phyloP scores from a whole-genome alignment of 768 basidiomycete genomes.

The Amanita polypyramis region DNA sequence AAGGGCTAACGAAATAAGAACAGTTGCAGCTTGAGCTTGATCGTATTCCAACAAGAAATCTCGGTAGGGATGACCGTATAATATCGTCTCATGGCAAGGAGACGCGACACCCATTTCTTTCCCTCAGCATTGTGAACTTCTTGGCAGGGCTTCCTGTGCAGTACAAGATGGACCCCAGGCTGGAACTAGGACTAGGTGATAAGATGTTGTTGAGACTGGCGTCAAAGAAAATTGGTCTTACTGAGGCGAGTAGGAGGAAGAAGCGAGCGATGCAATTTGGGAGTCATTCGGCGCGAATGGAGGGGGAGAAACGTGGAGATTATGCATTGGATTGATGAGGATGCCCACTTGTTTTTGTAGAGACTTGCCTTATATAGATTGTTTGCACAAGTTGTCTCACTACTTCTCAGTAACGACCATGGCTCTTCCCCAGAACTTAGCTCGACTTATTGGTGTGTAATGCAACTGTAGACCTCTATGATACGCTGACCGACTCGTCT shows the following conservation, averaged over 20 bases:
- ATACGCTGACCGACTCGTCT: not conserved
- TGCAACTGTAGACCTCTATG: not conserved
- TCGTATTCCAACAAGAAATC: slow-evolving; percentile 79
- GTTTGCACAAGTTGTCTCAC: slow-evolving; percentile 8
- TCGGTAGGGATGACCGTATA: slow-evolving; percentile 91
- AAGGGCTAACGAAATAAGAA: slow-evolving; percentile 1
- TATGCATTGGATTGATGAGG: slow-evolving; percentile 18
- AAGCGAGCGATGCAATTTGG: slow-evolving; percentile 99
- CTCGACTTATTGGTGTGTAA: slow-evolving; percentile 36
- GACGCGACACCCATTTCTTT: slow-evolving; percentile 84
- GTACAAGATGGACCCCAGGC: slow-evolving; percentile 68
- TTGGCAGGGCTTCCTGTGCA: slow-evolving; percentile 73
- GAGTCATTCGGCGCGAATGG: slow-evolving; percentile 78
- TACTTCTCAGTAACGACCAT: slow-evolving; percentile 18
- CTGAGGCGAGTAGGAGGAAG: slow-evolving; percentile 63
- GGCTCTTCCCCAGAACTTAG: slow-evolving; percentile 34
- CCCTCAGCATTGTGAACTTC: slow-evolving; percentile 67
- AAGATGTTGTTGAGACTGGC: slow-evolving; percentile 77
- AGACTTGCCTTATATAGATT: not conserved
- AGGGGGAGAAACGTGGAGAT: slow-evolving; percentile 52
- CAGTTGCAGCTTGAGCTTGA: slow-evolving; percentile 86
- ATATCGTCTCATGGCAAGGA: slow-evolving; percentile 90
- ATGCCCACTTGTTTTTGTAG: too few relatives aligned
- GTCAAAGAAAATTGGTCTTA: slow-evolving; percentile 62
- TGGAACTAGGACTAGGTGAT: slow-evolving; percentile 75